Base-by-base conservation (phyloP, 2,329 filamentous ascomycete species). In the Penicillium hesseltinei region DNA sequence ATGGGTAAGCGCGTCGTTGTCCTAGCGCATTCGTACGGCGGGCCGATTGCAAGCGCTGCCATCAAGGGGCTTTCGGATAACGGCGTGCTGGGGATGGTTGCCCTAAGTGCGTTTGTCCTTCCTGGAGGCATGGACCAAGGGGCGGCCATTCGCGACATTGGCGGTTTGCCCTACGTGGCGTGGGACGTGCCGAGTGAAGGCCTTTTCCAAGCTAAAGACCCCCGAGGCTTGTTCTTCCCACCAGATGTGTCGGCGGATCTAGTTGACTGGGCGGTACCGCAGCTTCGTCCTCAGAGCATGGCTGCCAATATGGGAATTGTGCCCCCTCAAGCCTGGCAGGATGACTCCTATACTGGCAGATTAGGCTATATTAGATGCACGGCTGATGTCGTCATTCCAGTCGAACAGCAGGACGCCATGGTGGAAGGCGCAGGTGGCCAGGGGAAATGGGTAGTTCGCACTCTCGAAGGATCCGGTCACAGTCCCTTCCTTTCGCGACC, bases 11-110 rank as follows among this genome's bases (percentile, higher is more conserved):
- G 47, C 25, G 47, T 31, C 2, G 17, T 50, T 11, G 23, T 50
- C n/a, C 47, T 50, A n/a, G 47, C 47, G 23, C 47, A 50, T 31
- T 50, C 47, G 11, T 50, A 50, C 25, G 47, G 36, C 17, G 35
- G 47, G 23, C 47, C 47, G 11, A 40, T 40, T 31, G 47, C 47
- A 11, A 50, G 47, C 23, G 33, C 47, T 8, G 47, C 47, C 17
- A 50, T 50, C 36, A 40, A 39, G 27, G 47, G 23, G 2, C 19
- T 50, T 5, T 27, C 47, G 2, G 17, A 10, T 10, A 39, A 50
- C 21, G 36, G 23, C 23, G 35, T 50, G 6, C 47, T 50, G 4
- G 47, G 47, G 4, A 40, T 50, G 47, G 31, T 50, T 4, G 47
- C 47, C 3, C n/a, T 50, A 27, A 31, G 6, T 50, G 47, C 35